These are phyloP conservation scores for Albatrellus sp. DNA, from an alignment of 1,284 basidiomycete species.

Conservation along the genomic window DNA sequence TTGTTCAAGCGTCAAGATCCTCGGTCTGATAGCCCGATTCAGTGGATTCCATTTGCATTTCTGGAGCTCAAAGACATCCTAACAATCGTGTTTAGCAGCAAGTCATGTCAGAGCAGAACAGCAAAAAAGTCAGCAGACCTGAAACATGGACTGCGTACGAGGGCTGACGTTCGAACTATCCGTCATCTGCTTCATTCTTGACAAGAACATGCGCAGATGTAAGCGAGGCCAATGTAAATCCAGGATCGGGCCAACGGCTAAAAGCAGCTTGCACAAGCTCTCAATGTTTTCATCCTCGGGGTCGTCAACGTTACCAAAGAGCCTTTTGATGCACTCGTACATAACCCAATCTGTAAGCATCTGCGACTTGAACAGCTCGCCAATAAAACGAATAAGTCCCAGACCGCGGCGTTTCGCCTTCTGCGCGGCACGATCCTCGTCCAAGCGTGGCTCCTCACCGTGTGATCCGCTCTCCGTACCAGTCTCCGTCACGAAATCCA, in stretches of 20 bases:
- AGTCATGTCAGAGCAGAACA: not conserved
- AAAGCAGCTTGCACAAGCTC: conserved; percentile 84
- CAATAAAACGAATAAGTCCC: conserved; percentile 95
- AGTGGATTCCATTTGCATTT: too few species aligned
- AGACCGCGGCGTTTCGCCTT: too few species aligned
- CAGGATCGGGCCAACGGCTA: conserved; percentile 77
- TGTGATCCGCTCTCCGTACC: conserved; percentile 14
- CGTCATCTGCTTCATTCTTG: conserved; percentile 79
- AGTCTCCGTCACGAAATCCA: conserved; percentile 43
- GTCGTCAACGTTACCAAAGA: conserved; percentile 83
- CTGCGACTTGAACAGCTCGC: conserved; percentile 92
- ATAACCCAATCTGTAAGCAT: conserved; percentile 36
- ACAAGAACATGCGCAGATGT: conserved; percentile 89
- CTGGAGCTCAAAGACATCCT: conserved; percentile 74
- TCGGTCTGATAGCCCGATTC: conserved; percentile 66
- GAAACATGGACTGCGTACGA: conserved; percentile 91
- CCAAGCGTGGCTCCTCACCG: conserved; percentile 32
- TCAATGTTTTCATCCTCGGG: conserved; percentile 98
- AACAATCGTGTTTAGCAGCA: not conserved
- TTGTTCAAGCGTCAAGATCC: conserved; percentile 83
- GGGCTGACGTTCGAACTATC: too few species aligned
- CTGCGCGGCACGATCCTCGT: conserved; percentile 82
- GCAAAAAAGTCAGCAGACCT: conserved; percentile 38
- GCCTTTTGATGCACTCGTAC: conserved; percentile 92
- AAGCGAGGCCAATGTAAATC: conserved; percentile 73